These are phyloP conservation scores for Pseudogymnoascus sp. DNA, from an alignment of 2,329 filamentous ascomycete species.

Conservation along the genomic window DNA sequence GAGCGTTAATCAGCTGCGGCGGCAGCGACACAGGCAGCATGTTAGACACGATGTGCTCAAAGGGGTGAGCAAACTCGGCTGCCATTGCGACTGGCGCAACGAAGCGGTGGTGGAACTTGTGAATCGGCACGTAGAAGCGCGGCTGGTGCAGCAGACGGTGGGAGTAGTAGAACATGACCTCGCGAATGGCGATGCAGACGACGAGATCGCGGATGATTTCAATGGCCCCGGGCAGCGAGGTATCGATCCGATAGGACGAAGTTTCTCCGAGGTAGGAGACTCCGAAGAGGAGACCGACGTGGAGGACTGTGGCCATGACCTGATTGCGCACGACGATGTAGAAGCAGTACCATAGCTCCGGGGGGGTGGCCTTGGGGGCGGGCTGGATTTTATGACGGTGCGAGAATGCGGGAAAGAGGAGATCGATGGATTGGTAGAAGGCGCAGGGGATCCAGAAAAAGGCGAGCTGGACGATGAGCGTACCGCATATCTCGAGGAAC, in stretches of 20 bases:
- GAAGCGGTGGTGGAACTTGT: slow-evolving; percentile 50
- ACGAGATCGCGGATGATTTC: slow-evolving; percentile 36
- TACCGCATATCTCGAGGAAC: slow-evolving; percentile 36
- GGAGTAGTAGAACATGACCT: slow-evolving; percentile 47
- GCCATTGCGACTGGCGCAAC: slow-evolving; percentile 47
- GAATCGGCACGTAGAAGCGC: slow-evolving; percentile 41
- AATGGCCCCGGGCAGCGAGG: slow-evolving; percentile 29
- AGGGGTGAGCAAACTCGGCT: slow-evolving; percentile 48
- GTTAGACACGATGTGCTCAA: slow-evolving; percentile 49
- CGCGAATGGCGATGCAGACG: slow-evolving; percentile 37
- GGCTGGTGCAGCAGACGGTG: slow-evolving; percentile 46
- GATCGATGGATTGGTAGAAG: slow-evolving; percentile 37
- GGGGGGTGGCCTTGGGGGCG: slow-evolving; percentile 36
- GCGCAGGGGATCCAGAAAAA: slow-evolving; percentile 40
- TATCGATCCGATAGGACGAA: slow-evolving; percentile 23
- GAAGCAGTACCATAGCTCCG: slow-evolving; percentile 39
- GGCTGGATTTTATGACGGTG: slow-evolving; percentile 47
- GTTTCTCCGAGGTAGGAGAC: not conserved
- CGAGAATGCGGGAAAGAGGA: slow-evolving; percentile 39
- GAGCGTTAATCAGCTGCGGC: slow-evolving; percentile 37
- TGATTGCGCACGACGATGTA: slow-evolving; percentile 42
- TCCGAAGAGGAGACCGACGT: slow-evolving; percentile 13
- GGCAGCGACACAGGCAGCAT: slow-evolving; percentile 44
- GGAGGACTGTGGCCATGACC: slow-evolving; percentile 32
- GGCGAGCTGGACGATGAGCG: slow-evolving; percentile 33